Base-by-base conservation (phyloP, 805 yeast species). In the Starmerella bacillaris region DNA sequence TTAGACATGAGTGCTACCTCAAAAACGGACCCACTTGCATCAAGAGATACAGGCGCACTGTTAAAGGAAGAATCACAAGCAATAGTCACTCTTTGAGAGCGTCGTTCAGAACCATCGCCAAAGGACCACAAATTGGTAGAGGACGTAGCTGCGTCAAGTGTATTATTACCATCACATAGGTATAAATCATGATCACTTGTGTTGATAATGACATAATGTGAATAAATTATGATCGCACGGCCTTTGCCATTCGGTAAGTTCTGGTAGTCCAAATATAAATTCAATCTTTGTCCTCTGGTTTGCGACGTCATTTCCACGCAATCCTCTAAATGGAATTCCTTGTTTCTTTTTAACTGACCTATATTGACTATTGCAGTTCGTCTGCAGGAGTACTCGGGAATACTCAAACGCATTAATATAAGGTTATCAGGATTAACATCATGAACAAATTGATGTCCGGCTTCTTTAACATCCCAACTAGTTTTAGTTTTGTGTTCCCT, bases 81-180 rank as follows among this genome's bases (percentile, higher is more conserved):
- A 5, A 39, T 11, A 1, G 40, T 24, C 3, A 79, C 63, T 40
- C 67, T 65, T 5, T 84, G 47, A 18, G 65, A 49, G 0, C 84
- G 92, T 38, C 92, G 62, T 46, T 76, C 74, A 28, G 64, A 67
- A 19, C 64, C 67, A 11, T 59, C 60, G 18, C 70, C 75, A 50
- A 80, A 86, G 0, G 98, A 86, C 59, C 89, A 84, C 78, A 89
- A 71, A 38, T 67, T 68, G 0, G 94, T 94, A 4, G 47, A 29
- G 1, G 46, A 28, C 4, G 47, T 37, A 15, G 21, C 31, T 27
- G 78, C 68, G 15, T 58, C 53, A 30, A 73, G 57, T 12, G 65
- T 57, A 49, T 76, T 78, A 19, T 59, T 47, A 11, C 65, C 62
- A 22, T 73, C 74, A 40, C 64, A 59, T 12, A 83, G 54, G 31